phyloP scores from a whole-genome alignment of 176 grass and related monocot species.

The Thalia dealbata region DNA sequence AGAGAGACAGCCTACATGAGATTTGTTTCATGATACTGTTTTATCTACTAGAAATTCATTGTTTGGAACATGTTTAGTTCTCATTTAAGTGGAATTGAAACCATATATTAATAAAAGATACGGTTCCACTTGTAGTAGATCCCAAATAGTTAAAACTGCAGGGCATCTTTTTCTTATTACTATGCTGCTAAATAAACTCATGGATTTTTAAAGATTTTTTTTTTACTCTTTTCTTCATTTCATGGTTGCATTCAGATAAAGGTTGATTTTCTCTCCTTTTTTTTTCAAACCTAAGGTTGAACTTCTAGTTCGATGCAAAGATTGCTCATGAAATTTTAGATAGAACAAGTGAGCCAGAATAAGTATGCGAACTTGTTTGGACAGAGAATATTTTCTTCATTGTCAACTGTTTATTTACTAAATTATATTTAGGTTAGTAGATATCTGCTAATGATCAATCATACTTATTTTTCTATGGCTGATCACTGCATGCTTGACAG shows the following conservation, averaged over 20 bases:
- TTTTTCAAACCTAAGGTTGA: too few species aligned
- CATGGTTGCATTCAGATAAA: not conserved
- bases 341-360: not conserved
- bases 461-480: not conserved
- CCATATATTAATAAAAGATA: too few species aligned
- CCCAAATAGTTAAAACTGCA: too few species aligned
- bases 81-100: too few species aligned
- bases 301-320: not conserved
- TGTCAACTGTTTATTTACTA: not conserved
- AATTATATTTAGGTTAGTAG: too few species aligned
- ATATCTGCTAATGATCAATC: not conserved
- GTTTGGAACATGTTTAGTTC: not conserved
- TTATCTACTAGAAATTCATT: not conserved
- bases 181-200: not conserved
- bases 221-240: not conserved
- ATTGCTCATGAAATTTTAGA: not conserved
- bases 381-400: not conserved
- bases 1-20: not conserved
- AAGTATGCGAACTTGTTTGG: not conserved
- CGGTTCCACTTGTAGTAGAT: too few species aligned
- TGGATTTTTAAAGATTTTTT: not conserved
- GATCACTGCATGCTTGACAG: slow-evolving; percentile 33
- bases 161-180: too few species aligned
- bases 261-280: too few species aligned
- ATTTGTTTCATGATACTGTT: too few species aligned